Conservation (phyloP, 306 rosid species). For the Astragalus glycyphyllos region DNA sequence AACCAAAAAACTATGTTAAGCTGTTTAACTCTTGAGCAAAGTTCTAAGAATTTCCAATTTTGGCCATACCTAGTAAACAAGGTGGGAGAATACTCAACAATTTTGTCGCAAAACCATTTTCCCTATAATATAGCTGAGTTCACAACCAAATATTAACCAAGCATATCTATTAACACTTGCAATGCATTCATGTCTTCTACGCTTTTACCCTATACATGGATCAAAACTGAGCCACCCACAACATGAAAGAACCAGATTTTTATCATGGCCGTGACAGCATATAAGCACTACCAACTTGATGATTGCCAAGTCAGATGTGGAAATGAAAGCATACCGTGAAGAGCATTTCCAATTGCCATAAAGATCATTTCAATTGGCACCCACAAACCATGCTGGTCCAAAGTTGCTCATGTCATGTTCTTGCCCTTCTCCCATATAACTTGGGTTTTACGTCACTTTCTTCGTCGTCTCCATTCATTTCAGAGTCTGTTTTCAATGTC, state of each 20-base stretch:
- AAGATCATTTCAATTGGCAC: no score
- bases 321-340: neutral
- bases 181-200: slow-evolving; percentile 38
- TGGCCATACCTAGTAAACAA: neutral
- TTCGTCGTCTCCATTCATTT: slow-evolving; percentile 36
- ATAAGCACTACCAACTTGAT: slow-evolving; percentile 24
- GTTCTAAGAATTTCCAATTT: no score
- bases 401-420: slow-evolving; percentile 40
- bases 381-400: neutral
- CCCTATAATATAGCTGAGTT: slow-evolving; percentile 7
- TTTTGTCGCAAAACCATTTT: slow-evolving; percentile 28
- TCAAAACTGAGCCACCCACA: slow-evolving; percentile 35
- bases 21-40: neutral
- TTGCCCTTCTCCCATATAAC: slow-evolving; percentile 37
- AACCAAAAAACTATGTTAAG: no score
- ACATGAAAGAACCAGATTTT: slow-evolving; percentile 5
- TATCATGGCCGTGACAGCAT: slow-evolving; percentile 29
- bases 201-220: slow-evolving; percentile 56
- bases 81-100: slow-evolving; percentile 30
- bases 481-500: slow-evolving; percentile 37
- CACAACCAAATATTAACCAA: slow-evolving; percentile 40
- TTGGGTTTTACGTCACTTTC: slow-evolving; percentile 36
- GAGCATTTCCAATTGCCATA: slow-evolving; percentile 9
- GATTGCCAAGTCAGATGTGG: slow-evolving; percentile 26
- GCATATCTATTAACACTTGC: slow-evolving; percentile 69